A percentile compares a stretch with the other conserved stretches of the same genome.
These are phyloP conservation scores for Trypanosoma boissoni DNA, from an alignment of 208 protist species.

Conservation along the genomic window DNA sequence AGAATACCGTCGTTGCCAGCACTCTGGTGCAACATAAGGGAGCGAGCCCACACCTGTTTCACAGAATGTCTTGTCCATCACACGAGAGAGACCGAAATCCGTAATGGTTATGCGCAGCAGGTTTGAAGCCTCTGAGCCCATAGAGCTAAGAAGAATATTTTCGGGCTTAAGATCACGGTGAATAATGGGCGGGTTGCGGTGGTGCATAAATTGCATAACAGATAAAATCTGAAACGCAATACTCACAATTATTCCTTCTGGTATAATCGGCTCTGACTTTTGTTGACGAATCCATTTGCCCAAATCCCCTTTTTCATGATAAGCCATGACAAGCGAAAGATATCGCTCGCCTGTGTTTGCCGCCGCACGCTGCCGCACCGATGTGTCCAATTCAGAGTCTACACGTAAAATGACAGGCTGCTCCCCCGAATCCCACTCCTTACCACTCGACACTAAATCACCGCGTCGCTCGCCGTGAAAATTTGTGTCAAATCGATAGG, in stretches of 20 bases:
- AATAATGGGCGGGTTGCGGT: conserved; percentile 48
- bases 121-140: conserved; percentile 23
- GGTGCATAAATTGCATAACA: conserved; percentile 69
- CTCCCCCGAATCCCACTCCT: background rate
- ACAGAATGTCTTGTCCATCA: conserved; percentile 69
- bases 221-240: conserved; percentile 62
- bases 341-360: conserved; percentile 41
- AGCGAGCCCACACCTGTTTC: conserved; percentile 72
- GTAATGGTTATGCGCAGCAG: conserved; percentile 53
- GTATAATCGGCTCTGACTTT: conserved; percentile 35
- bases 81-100: conserved; percentile 70
- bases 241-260: conserved; percentile 44
- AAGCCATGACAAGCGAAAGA: conserved; percentile 59
- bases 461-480: background rate
- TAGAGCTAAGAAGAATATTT: conserved; percentile 79
- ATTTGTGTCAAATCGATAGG: conserved; percentile 46
- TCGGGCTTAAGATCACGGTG: conserved; percentile 89
- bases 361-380: background rate
- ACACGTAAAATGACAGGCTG: conserved; percentile 15
- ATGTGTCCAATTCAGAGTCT: background rate
- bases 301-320: conserved; percentile 57
- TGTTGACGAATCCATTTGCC: conserved; percentile 43
- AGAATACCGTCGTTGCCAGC: conserved; percentile 92
- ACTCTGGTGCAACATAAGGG: conserved; percentile 79
- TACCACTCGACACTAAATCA: background rate